Evolutionary conservation across 495 filamentous ascomycete species (phyloP).

Genomic region (Aspergillus wentii): DNA sequence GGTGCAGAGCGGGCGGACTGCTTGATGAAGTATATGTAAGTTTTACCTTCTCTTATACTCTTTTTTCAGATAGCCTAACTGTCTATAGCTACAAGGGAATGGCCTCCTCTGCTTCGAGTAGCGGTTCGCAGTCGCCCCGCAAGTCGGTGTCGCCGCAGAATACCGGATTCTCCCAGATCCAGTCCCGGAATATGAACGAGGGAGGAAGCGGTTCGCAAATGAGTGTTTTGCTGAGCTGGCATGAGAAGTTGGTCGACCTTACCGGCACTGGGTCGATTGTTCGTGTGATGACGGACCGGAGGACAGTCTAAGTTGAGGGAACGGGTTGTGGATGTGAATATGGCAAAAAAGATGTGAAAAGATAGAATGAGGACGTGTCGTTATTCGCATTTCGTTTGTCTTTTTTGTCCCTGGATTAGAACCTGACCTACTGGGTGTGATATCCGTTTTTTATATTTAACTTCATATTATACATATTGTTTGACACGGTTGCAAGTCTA

Average conservation of each 20-base stretch:
- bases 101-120: conserved; percentile 41
- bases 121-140: conserved; percentile 33
- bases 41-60: conserved; percentile 7
- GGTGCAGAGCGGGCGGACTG: conserved; percentile 61
- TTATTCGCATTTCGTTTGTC: no score
- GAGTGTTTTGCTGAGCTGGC: conserved; percentile 93
- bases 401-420: conserved; percentile 6
- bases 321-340: no score
- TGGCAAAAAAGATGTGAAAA: no score
- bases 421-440: neutral
- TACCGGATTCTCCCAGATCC: conserved; percentile 84
- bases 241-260: conserved; percentile 91
- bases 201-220: conserved; percentile 81
- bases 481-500: no score
- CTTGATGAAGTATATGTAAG: conserved; percentile 50
- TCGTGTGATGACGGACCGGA: conserved; percentile 85
- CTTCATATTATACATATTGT: conserved; percentile 16
- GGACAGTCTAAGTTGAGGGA: conserved; percentile 62
- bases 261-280: conserved; percentile 83
- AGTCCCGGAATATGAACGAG: conserved; percentile 59
- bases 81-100: conserved; percentile 75
- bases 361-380: no score
- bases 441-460: conserved; percentile 10
- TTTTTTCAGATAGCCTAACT: conserved; percentile 10
- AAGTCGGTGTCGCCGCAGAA: conserved; percentile 66